phyloP scores from a whole-genome alignment of 192 early-diverging fungal species.

The Umbelopsis vinacea region DNA sequence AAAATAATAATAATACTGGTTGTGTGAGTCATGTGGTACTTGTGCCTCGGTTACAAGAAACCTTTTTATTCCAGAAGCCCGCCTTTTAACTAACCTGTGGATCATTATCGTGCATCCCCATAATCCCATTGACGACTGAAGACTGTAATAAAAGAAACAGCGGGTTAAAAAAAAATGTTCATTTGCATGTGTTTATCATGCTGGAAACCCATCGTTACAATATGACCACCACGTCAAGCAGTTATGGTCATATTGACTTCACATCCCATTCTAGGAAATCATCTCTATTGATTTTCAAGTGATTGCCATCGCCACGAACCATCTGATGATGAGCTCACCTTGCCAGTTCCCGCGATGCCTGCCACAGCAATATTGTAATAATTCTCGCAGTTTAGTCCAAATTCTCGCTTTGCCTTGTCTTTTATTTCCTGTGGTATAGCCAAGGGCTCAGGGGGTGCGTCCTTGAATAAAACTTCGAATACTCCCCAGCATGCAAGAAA shows the following conservation, averaged over 20 bases:
- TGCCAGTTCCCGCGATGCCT: constrained; percentile 41
- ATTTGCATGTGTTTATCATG: background rate
- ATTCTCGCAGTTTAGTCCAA: constrained; percentile 40
- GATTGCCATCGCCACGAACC: constrained; percentile 15
- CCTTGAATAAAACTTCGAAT: constrained; percentile 35
- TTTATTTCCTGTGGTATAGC: constrained; percentile 32
- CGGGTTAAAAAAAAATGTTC: too few relatives aligned
- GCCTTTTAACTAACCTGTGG: constrained; percentile 15
- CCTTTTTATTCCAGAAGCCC: background rate
- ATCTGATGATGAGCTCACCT: constrained; percentile 33
- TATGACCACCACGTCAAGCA: background rate
- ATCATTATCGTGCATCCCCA: constrained; percentile 36
- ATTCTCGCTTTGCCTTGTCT: constrained; percentile 19
- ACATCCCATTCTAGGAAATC: background rate
- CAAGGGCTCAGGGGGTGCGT: constrained; percentile 31
- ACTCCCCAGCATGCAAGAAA: constrained; percentile 39
- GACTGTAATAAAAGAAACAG: constrained; percentile 27
- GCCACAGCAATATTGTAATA: constrained; percentile 45
- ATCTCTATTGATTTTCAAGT: constrained; percentile 24
- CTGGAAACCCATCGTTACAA: background rate
- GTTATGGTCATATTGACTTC: constrained; percentile 17
- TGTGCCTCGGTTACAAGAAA: constrained; percentile 1
- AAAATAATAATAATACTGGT: background rate
- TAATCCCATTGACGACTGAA: constrained; percentile 44
- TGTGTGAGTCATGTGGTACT: background rate